Percentiles rank a stretch among this genome's conserved stretches.
These are phyloP conservation scores for Salix caprea DNA, from an alignment of 345 rosid species.

Conservation along the genomic window DNA sequence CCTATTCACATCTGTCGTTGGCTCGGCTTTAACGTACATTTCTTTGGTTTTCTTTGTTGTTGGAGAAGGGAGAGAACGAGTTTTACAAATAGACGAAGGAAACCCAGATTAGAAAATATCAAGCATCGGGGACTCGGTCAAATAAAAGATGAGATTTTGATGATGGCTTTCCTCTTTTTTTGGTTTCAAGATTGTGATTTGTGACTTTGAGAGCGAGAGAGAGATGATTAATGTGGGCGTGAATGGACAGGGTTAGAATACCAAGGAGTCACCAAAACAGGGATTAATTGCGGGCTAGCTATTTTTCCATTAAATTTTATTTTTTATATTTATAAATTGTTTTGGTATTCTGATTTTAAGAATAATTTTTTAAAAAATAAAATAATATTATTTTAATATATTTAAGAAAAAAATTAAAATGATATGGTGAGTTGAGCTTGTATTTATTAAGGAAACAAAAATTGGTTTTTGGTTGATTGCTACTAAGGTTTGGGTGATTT, in stretches of 20 bases:
- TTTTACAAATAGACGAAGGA: not conserved
- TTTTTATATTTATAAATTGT: too few species aligned
- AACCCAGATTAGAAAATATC: not conserved
- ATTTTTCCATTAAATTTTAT: too few species aligned
- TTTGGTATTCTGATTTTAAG: too few species aligned
- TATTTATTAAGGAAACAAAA: too few species aligned
- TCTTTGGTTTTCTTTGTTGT: not conserved
- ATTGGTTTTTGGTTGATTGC: too few species aligned
- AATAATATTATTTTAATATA: too few species aligned
- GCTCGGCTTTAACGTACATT: slow-evolving; percentile 63
- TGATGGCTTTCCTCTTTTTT: not conserved
- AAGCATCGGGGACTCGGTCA: slow-evolving; percentile 3
- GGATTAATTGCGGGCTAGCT: not conserved
- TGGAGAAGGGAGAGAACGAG: not conserved
- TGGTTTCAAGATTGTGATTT: not conserved
- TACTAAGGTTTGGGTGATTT: too few species aligned
- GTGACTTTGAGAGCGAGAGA: not conserved
- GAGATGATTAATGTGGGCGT: not conserved
- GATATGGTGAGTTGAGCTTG: too few species aligned
- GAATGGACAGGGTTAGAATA: not conserved
- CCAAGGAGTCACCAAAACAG: not conserved
- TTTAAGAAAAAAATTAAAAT: too few species aligned
- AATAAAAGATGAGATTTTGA: slow-evolving; percentile 1
- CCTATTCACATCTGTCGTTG: slow-evolving; percentile 74
- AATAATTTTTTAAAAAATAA: too few species aligned